Percentiles rank a stretch among this genome's conserved stretches.
phyloP scores from a whole-genome alignment of 306 rosid genomes.

The Lathyrus aphaca region DNA sequence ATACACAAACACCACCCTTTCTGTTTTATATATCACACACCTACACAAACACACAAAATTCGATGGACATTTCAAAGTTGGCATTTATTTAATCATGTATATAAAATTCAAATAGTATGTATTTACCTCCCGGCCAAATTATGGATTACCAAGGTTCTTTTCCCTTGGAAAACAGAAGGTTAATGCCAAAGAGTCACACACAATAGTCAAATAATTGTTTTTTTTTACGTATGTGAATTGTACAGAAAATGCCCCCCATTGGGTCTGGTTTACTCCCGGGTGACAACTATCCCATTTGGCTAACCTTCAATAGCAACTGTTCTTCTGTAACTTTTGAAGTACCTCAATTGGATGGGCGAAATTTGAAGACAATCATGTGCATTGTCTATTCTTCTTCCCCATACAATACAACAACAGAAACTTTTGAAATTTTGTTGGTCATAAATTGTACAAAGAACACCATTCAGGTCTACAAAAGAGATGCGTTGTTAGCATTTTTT shows the following conservation, averaged over 20 bases:
- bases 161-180: fast-evolving
- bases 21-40: too few relatives aligned
- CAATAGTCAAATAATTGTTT: neutral
- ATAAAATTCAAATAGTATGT: too few relatives aligned
- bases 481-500: neutral
- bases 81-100: too few relatives aligned
- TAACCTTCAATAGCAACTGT: neutral
- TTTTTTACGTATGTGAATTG: neutral
- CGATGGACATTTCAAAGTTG: too few relatives aligned
- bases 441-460: neutral
- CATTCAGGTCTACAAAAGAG: neutral
- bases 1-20: too few relatives aligned
- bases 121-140: too few relatives aligned
- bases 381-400: neutral
- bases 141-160: too few relatives aligned
- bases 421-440: neutral
- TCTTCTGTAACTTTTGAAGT: neutral
- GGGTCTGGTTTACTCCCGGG: neutral
- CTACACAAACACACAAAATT: too few relatives aligned
- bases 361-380: neutral
- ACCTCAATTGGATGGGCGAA: neutral
- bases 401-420: neutral
- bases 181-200: too few relatives aligned
- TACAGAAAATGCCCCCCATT: neutral
- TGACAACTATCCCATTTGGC: slow-evolving; percentile 4